These are phyloP conservation scores for Puccinia polysora DNA, from an alignment of 1,284 basidiomycete genomes.

Conservation along the genomic window DNA sequence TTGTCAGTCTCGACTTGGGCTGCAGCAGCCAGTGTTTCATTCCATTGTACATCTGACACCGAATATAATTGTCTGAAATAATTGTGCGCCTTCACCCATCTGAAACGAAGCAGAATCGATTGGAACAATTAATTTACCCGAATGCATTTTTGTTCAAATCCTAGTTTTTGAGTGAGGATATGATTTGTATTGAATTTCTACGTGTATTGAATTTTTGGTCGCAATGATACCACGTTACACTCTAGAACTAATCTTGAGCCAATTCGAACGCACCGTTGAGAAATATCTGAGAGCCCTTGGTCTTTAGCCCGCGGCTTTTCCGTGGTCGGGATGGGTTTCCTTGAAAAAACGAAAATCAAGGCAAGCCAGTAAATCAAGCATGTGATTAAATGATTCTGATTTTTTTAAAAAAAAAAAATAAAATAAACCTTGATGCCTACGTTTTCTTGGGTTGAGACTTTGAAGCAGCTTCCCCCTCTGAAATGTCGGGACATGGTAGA, in stretches of 20 bases:
- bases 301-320: too few species aligned
- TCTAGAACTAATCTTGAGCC: too few species aligned
- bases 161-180: too few species aligned
- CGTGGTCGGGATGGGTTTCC: too few species aligned
- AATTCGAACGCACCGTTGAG: too few species aligned
- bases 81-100: slow-evolving; percentile 24
- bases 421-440: not conserved
- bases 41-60: not conserved
- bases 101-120: not conserved
- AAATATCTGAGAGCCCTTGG: too few species aligned
- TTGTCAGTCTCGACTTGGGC: slow-evolving; percentile 6
- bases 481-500: too few species aligned
- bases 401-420: not conserved
- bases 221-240: too few species aligned
- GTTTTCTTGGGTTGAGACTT: slow-evolving; percentile 1
- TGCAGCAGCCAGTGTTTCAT: not conserved
- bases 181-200: too few species aligned
- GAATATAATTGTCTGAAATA: not conserved
- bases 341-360: too few species aligned
- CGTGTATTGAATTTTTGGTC: too few species aligned
- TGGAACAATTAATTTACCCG: not conserved
- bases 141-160: not conserved
- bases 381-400: not conserved
- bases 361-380: not conserved
- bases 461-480: too few species aligned